Base-by-base conservation (phyloP, 2,329 filamentous ascomycete species). In the Claviceps maximensis region DNA sequence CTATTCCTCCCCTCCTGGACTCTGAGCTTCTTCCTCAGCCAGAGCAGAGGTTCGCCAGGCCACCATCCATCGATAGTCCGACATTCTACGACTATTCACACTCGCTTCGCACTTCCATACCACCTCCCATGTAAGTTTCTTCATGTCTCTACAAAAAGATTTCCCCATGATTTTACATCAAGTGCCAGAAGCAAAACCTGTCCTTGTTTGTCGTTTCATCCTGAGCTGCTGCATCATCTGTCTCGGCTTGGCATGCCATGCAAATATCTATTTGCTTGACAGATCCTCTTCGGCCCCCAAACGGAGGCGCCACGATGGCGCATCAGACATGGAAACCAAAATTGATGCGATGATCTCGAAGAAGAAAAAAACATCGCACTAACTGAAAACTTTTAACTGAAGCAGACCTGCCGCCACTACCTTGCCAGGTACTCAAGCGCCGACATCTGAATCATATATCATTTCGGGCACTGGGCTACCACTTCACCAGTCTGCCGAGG, bases 11-110 rank as follows among this genome's bases (percentile, higher is more conserved):
- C n/a, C 61, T 61, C 10, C 65, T 67, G 40, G 67, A 61, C 49
- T 64, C 68, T 51, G 69, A 73, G 55, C 67, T 76, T 23, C 69
- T 54, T 42, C 53, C 49, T 44, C 70, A 71, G 56, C 75, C 77
- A n/a, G 74, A 75, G 48, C 71, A 74, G 56, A 67, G 78, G 49
- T 79, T 78, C 61, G 71, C 72, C n/a, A 72, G 79, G 56, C 74
- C 75, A 33, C 76, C 68, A 59, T 76, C 78, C 15, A 64, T 80
- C 52, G 79, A 83, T 64, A 82, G 79, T 62, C 79, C 79, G 56
- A 82, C 78, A 33, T 67, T 83, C 49, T 82, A 83, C 74, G 77
- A 80, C 61, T 80, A 79, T 60, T 74, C 75, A 44, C 53, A 60
- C 21, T 56, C 60, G 50, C 53, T 58, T 45, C 56, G 58, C 47